phyloP scores from a whole-genome alignment of 495 filamentous ascomycete species.

The Tetracladium marchalianum region DNA sequence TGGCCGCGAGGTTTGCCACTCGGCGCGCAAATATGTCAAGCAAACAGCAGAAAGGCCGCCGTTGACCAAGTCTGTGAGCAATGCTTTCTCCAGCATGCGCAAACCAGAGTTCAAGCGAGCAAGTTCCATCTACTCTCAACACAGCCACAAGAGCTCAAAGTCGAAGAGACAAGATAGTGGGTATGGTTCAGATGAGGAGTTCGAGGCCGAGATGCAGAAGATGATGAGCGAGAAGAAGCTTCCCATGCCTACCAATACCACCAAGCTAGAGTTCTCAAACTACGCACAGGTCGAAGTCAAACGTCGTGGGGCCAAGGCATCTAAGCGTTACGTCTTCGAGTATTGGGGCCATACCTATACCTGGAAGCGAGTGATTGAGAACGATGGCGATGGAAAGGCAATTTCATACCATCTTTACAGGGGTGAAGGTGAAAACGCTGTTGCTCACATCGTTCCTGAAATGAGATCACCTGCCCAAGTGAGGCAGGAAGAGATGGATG shows the following conservation, averaged over 20 bases:
- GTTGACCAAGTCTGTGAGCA: slow-evolving; percentile 64
- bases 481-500: slow-evolving; percentile 63
- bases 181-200: slow-evolving; percentile 39
- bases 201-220: slow-evolving; percentile 35
- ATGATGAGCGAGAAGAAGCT: slow-evolving; percentile 24
- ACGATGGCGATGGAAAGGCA: slow-evolving; percentile 41
- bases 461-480: slow-evolving; percentile 58
- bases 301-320: slow-evolving; percentile 55
- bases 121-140: slow-evolving; percentile 31
- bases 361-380: slow-evolving; percentile 68
- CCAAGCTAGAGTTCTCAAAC: slow-evolving; percentile 91
- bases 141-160: slow-evolving; percentile 32
- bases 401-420: slow-evolving; percentile 73
- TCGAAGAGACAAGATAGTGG: slow-evolving; percentile 48
- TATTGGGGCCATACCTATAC: slow-evolving; percentile 44
- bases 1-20: slow-evolving; percentile 87
- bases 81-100: slow-evolving; percentile 57
- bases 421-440: slow-evolving; percentile 43
- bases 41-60: slow-evolving; percentile 33
- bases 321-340: slow-evolving; percentile 24
- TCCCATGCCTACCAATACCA: slow-evolving; percentile 51
- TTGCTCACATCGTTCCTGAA: slow-evolving; percentile 84
- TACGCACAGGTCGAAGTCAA: slow-evolving; percentile 87
- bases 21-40: slow-evolving; percentile 53
- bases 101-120: slow-evolving; percentile 44